Conservation (phyloP, 352 stramenopile species). For the Plasmopara halstedii region DNA sequence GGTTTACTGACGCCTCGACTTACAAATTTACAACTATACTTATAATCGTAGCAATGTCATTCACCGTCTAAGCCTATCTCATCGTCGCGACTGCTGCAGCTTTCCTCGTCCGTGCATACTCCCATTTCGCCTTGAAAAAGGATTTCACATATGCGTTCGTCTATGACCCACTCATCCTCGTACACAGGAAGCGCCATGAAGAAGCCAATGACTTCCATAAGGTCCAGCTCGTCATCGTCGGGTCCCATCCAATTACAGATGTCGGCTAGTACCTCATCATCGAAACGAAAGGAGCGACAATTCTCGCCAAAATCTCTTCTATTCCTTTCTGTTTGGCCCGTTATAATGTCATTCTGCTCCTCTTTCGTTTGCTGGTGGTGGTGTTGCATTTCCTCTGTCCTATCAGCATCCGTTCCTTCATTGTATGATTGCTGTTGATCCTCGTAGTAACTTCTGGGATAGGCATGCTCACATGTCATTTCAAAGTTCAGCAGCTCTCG, state of each 20-base stretch:
- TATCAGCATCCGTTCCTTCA: constrained; percentile 14
- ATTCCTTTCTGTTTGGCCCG: constrained; percentile 1
- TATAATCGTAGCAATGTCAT: constrained; percentile 4
- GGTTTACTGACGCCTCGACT: background rate
- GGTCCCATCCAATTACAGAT: constrained; percentile 43
- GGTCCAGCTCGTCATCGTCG: constrained; percentile 44
- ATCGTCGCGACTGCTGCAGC: constrained; percentile 11
- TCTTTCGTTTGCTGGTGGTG: constrained; percentile 4
- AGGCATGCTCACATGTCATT: constrained; percentile 40
- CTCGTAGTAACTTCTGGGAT: constrained; percentile 73
- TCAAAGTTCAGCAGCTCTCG: constrained; percentile 54
- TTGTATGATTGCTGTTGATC: constrained; percentile 34
- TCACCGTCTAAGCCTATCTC: constrained; percentile 17
- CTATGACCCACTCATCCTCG: constrained; percentile 73
- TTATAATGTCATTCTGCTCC: background rate
- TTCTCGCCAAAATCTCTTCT: constrained; percentile 39
- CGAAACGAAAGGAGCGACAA: constrained; percentile 48
- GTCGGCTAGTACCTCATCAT: constrained; percentile 39
- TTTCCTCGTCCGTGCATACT: constrained; percentile 26
- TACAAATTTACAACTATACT: too few relatives aligned
- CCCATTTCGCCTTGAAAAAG: constrained; percentile 42
- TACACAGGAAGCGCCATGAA: constrained; percentile 59
- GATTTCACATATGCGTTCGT: constrained; percentile 72
- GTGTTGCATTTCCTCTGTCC: constrained; percentile 5
- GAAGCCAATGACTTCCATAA: constrained; percentile 55